Percentiles rank a stretch among this genome's conserved stretches.
Evolutionary conservation across 441 rosid genomes (phyloP).

Genomic region (Aquilaria agallochum): DNA sequence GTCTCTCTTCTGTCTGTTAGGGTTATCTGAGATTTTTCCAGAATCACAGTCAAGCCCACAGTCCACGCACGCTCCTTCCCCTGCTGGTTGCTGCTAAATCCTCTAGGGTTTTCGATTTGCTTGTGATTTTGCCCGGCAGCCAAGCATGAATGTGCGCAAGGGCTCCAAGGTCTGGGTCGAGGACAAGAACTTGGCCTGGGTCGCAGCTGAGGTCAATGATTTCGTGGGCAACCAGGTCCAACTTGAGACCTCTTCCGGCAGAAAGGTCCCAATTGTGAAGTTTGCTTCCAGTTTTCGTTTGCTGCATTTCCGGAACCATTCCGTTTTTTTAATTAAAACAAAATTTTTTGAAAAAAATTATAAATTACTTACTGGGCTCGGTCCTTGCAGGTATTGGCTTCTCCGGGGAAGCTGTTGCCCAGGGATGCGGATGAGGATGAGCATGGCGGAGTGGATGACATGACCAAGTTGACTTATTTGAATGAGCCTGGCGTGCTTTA

Average conservation of each 20-base stretch:
- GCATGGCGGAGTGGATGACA: slow-evolving; percentile 96
- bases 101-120: slow-evolving; percentile 27
- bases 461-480: slow-evolving; percentile 90
- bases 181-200: slow-evolving; percentile 85
- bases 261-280: slow-evolving; percentile 41
- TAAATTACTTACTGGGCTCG: neutral
- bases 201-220: slow-evolving; percentile 59
- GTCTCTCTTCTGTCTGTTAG: slow-evolving; percentile 8
- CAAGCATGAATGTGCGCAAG: slow-evolving; percentile 51
- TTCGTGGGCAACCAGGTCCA: slow-evolving; percentile 51
- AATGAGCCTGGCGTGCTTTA: slow-evolving; percentile 95
- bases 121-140: slow-evolving; percentile 20
- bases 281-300: neutral
- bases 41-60: neutral
- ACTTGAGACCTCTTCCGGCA: slow-evolving; percentile 42
- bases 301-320: neutral
- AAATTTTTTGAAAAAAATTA: neutral
- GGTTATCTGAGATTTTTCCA: slow-evolving; percentile 25
- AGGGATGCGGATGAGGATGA: slow-evolving; percentile 85
- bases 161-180: slow-evolving; percentile 89
- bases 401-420: slow-evolving; percentile 51
- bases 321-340: neutral
- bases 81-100: neutral
- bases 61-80: neutral
- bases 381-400: slow-evolving; percentile 39